Evolutionary conservation across 1,284 basidiomycete genomes (phyloP), one percentile per base, ranked within the genome.

Genomic region (Pseudozyma pruni): DNA sequence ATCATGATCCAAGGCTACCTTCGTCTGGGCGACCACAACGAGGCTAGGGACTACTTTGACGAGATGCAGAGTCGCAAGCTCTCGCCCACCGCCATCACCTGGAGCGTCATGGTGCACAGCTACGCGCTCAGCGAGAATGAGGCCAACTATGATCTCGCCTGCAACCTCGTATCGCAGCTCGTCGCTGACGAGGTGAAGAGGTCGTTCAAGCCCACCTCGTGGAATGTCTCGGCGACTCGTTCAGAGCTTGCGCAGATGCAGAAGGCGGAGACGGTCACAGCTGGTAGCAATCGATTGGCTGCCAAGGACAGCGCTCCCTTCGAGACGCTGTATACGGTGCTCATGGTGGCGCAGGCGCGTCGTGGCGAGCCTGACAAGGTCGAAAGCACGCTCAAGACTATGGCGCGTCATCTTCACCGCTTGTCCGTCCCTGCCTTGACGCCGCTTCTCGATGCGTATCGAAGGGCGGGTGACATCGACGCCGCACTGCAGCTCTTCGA

Each of bases 1-100:
- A 90, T 93, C 79, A 84, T 98, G 72, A 90, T 98, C 84, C 86
- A 88, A 17, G 92, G 90, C 1, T 90, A 90, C 79, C 84, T 96
- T 41, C 88, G 89, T 17, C 71, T 78, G 0, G 87, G 88, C 1
- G 84, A 90, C 39, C 85, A 85, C 47, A 74, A 80, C 3, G 85
- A 84, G 43, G 93, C 93, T 1, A 88, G 86, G 81, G 85, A 83
- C 2, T 86, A 92, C 22, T 90, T 91, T 76, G 87, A 91, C 40
- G 87, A 90, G 53, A 94, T 98, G 90, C 81, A 85, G 16, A 74
- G 83, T 5, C 87, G 89, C 4, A 88, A 88, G 3, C 86, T 97
- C 17, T 76, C 87, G 43, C 91, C 91, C 0, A 88, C 86, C 7
- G 87, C 90, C 2, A 83, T 90, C 57, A 92, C 91, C 0, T 93